These are phyloP conservation scores for Entrophospora sp. DNA, from an alignment of 192 early-diverging fungal species.

Conservation along the genomic window DNA sequence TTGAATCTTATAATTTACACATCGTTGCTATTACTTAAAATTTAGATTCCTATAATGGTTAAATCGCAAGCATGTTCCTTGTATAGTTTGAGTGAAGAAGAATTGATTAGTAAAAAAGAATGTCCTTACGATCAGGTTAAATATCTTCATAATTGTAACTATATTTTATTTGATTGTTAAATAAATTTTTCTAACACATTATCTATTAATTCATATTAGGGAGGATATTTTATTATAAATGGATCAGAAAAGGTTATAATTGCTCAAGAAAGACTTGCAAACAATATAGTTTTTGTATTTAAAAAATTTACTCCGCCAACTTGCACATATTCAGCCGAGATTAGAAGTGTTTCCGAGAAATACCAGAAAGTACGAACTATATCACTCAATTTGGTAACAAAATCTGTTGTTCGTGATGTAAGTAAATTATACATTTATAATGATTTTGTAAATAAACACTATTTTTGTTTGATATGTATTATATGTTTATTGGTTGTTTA, in stretches of 20 bases:
- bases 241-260: constrained; percentile 99
- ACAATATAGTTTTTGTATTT: constrained; percentile 97
- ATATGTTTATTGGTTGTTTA: not conserved
- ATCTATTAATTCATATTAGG: constrained; percentile 50
- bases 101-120: constrained; percentile 76
- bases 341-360: constrained; percentile 76
- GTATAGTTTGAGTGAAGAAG: constrained; percentile 54
- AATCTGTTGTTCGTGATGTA: constrained; percentile 52
- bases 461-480: too few relatives aligned
- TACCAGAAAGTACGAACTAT: constrained; percentile 78
- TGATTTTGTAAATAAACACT: not conserved
- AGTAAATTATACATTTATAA: not conserved
- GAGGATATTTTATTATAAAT: constrained; percentile 99
- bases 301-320: constrained; percentile 68
- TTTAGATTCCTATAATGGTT: constrained; percentile 87
- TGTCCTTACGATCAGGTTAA: constrained; percentile 60
- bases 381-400: constrained; percentile 75
- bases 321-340: constrained; percentile 78
- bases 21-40: too few relatives aligned
- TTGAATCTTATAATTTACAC: too few relatives aligned
- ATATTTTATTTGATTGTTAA: not conserved
- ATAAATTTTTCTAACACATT: not conserved
- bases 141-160: too few relatives aligned
- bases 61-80: constrained; percentile 84
- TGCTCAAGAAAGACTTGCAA: constrained; percentile 96